Base-by-base conservation (phyloP, 495 filamentous ascomycete species). In the Podospora bellae-mahoneyi region DNA sequence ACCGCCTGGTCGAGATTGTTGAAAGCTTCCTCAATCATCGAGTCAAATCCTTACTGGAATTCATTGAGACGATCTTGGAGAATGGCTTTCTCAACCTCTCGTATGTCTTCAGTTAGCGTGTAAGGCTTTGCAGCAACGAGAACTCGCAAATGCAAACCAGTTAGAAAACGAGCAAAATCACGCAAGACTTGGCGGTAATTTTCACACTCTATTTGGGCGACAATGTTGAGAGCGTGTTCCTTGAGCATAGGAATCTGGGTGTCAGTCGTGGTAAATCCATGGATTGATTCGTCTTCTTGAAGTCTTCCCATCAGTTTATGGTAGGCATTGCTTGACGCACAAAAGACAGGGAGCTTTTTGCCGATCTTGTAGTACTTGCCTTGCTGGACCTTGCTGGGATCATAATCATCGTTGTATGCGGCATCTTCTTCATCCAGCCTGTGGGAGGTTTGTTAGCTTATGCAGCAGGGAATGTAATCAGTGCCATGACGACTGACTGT, bases 241-340 rank as follows among this genome's bases (percentile, higher is more conserved):
- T 86, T 83, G 4, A 91, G 74, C 55, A 78, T 78, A 0, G 86
- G 87, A 26, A 91, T 85, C 72, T 85, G 82, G 0, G 82, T 80
- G 26, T 72, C 67, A 0, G 69, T 15, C 18, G n/a, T 2, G 0
- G 30, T 15, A 66, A 77, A 76, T 0, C 76, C 74, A 0, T 55
- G 15, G 9, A 72, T 4, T 0, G 55, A 5, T 4, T 73, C 70
- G 23, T 77, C 73, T 2, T 77, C 71, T 44, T 86, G 83, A 5
- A 88, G 69, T 9, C 84, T 80, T 4, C 85, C 85, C 34, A 77
- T 78, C 19, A 90, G 74, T 67, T 87, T 87, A 71, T 89, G 87
- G 68, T 88, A 90, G 0, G 82, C 86, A 44, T 79, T 75, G 58
- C 81, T 83, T 18, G 83, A 86, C 10, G 89, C 85, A 66, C 88